Evolutionary conservation across 176 grass and related monocot species (phyloP), one percentile per base, ranked within the genome.

Genomic region (Carex scoparia): DNA sequence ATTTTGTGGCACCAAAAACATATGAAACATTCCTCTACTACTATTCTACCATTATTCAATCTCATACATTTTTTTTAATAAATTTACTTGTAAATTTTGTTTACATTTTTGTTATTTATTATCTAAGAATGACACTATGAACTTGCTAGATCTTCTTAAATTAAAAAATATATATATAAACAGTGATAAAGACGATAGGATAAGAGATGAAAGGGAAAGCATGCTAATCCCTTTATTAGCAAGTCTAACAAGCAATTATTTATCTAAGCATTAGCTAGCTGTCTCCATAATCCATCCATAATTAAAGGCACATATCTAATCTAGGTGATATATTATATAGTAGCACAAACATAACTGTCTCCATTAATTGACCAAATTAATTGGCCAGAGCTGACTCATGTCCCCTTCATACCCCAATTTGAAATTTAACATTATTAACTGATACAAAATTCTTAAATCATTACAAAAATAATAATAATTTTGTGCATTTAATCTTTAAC

Each of bases 211-310:
- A 55, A 76, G 46, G 31, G 72, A 76, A 28, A 76, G 48, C 48
- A 2, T 75, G 23, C 71, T 54, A 53, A 75, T 75, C 71, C 71
- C 19, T 49, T 51, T 30, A 28, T 75, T 5, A 53, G 46, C 19
- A 75, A 28, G 44, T 53, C 46, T 75, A 75, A 30, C 71, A 75
- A 75, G 46, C 46, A 75, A 75, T 75, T 75, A 53, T 4, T 4
- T 7, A 18, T 13, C 71, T 75, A 75, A 54, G 71, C 71, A 75
- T 75, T 53, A 54, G 71, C n/a, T 74, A 54, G 71, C n/a, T 74
- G 44, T 75, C 71, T 28, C 46, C 19, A n/a, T 54, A 75, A 75
- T 54, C 46, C 71, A 54, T 75, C 48, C 65, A n/a, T 16, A 16
- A 70, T 13, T 18, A 75, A 53, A 28, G 10, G 51, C 2, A 13